Conservation (phyloP, 139 green algal genomes). For the Micractinium sp. region DNA sequence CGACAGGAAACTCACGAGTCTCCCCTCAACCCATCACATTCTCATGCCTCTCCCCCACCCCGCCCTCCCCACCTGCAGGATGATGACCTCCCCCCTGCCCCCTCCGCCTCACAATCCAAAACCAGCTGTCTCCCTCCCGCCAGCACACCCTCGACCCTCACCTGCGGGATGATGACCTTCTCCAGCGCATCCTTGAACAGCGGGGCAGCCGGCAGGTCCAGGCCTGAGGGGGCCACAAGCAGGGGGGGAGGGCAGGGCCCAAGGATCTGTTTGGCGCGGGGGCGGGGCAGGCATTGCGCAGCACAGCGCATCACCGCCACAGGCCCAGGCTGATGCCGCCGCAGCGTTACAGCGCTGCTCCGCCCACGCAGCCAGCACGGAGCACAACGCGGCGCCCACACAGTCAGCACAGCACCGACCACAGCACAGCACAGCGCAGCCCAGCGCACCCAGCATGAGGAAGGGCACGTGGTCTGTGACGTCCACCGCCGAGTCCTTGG, state of each 20-base stretch:
- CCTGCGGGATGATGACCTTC: conserved; percentile 99
- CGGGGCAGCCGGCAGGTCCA: conserved; percentile 95
- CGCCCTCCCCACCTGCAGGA: too few species aligned
- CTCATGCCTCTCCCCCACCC: too few species aligned
- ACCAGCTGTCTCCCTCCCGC: too few species aligned
- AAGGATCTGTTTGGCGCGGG: not conserved
- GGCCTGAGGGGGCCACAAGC: conserved; percentile 4
- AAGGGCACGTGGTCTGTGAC: conserved; percentile 30
- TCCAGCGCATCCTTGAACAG: conserved; percentile 97
- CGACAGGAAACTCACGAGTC: too few species aligned
- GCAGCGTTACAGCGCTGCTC: too few species aligned
- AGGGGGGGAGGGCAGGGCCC: not conserved
- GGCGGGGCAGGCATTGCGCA: not conserved
- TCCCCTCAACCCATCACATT: too few species aligned
- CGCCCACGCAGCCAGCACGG: too few species aligned
- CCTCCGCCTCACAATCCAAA: too few species aligned
- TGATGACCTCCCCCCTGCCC: too few species aligned
- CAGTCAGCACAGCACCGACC: not conserved
- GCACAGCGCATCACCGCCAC: too few species aligned
- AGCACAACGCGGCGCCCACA: not conserved
- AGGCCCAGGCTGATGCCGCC: too few species aligned
- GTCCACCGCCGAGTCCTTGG: conserved; percentile 36
- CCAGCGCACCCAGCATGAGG: conserved; percentile 30
- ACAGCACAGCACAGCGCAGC: not conserved
- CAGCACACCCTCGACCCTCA: conserved; percentile 20